Evolutionary conservation across 2,329 filamentous ascomycete species (phyloP).

Genomic region (Hymenoscyphus salicellus): DNA sequence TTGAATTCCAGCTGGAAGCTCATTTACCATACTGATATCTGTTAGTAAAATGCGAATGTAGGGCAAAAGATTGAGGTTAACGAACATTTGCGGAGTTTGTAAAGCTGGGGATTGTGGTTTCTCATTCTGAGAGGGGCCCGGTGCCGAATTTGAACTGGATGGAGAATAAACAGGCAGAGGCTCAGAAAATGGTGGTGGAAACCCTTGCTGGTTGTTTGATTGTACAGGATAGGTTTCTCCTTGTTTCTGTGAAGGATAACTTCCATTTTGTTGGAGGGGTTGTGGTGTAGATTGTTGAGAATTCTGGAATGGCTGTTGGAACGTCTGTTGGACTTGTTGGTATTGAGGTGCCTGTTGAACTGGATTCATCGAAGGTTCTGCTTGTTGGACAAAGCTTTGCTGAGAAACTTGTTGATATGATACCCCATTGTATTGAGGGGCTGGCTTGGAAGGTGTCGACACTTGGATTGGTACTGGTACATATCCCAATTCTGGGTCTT

Average conservation of each 20-base stretch:
- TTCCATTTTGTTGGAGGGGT: not conserved
- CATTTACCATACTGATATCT: not conserved
- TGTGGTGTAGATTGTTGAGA: not conserved
- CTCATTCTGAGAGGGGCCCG: not conserved
- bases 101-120: not conserved
- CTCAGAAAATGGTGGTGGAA: constrained; percentile 5
- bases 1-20: not conserved
- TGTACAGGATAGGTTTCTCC: constrained; percentile 6
- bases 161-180: constrained; percentile 7
- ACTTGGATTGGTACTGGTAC: not conserved
- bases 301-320: not conserved
- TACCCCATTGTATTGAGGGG: not conserved
- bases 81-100: constrained; percentile 2
- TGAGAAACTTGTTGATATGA: constrained; percentile 4
- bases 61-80: not conserved
- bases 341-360: constrained; percentile 1
- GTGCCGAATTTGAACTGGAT: not conserved
- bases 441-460: not conserved
- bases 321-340: constrained; percentile 7
- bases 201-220: not conserved
- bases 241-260: not conserved
- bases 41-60: not conserved
- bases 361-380: not conserved
- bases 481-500: constrained; percentile 10
- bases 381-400: constrained; percentile 8